Base-by-base conservation (phyloP, 2,329 filamentous ascomycete species). In the Cercospora brassicicola region DNA sequence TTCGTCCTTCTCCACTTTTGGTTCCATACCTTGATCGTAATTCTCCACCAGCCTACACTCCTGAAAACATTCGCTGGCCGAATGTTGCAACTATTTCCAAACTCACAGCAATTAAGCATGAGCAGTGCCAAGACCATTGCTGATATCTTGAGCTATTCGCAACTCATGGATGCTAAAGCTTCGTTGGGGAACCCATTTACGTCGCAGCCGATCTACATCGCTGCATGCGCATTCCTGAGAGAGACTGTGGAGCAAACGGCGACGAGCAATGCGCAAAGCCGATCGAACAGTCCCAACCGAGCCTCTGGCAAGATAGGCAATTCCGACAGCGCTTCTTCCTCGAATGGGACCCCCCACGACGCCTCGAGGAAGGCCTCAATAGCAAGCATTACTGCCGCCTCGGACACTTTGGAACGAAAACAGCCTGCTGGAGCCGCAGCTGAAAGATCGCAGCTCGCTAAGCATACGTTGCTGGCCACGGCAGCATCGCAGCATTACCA, bases 101-200 rank as follows among this genome's bases (percentile, higher is more conserved):
- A 95, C 75, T 95, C 92, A 71, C 89, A 91, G 65, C 92, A 95
- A 77, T 75, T 89, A 4, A 92, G 91, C 68, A 94, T 94, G 90
- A 94, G 91, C 13, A 94, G 92, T 26, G 93, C 93, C 11, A 96
- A 96, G 81, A 96, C 93, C 0, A 95, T 96, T 68, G 92, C 92
- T 36, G 93, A 96, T 74, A 96, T 96, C 15, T 81, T 96, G 8
- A 90, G 91, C 0, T 96, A 96, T 78, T 91, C 92, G 0, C 92
- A 96, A 76, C 82, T 96, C 9, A 92, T 95, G 62, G 92, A 96
- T 77, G 89, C 91, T 0, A 93, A 92, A 77, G 94, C 92, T 73
- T 92, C 94, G 65, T 90, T 94, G 36, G 92, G 92, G 1, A 96
- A 95, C 68, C 93, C 93, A 0, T 96, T 96, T 72, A 95, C 92